A percentile compares a stretch with the other conserved stretches of the same genome.
These are phyloP conservation scores for Fusarium nurragi DNA, from an alignment of 2,329 filamentous ascomycete species.

Conservation along the genomic window DNA sequence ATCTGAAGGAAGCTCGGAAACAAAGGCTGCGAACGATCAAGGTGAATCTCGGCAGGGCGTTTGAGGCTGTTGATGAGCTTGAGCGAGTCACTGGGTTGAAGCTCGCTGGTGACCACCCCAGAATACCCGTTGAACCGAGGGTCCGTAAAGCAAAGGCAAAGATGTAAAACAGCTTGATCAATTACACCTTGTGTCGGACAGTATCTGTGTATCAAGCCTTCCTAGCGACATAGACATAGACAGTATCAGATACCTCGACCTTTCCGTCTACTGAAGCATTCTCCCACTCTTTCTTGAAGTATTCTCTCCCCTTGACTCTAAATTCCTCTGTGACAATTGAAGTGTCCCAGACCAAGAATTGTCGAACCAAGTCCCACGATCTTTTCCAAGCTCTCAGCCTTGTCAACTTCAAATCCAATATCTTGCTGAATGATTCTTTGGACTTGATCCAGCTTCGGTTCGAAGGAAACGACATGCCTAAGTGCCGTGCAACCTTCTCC, in stretches of 20 bases:
- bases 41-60: conserved; percentile 79
- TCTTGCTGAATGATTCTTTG: conserved; percentile 40
- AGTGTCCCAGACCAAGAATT: conserved; percentile 39
- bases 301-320: conserved; percentile 33
- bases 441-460: conserved; percentile 46
- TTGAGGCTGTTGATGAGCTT: conserved; percentile 82
- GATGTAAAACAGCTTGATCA: conserved; percentile 45
- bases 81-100: conserved; percentile 77
- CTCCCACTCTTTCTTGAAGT: conserved; percentile 48
- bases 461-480: conserved; percentile 43
- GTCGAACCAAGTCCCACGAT: conserved; percentile 36
- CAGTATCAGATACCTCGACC: conserved; percentile 42
- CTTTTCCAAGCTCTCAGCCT: conserved; percentile 41
- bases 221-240: conserved; percentile 47
- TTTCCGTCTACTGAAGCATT: conserved; percentile 44
- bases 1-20: conserved; percentile 80
- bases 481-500: conserved; percentile 40
- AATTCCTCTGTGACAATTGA: conserved; percentile 36
- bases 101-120: conserved; percentile 65
- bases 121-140: conserved; percentile 56
- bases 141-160: conserved; percentile 51
- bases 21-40: conserved; percentile 85
- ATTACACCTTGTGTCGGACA: no score
- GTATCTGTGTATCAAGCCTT: conserved; percentile 8
- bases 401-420: conserved; percentile 46